Conservation (phyloP, 129 eudicot species). For the Flaveria linearis region DNA sequence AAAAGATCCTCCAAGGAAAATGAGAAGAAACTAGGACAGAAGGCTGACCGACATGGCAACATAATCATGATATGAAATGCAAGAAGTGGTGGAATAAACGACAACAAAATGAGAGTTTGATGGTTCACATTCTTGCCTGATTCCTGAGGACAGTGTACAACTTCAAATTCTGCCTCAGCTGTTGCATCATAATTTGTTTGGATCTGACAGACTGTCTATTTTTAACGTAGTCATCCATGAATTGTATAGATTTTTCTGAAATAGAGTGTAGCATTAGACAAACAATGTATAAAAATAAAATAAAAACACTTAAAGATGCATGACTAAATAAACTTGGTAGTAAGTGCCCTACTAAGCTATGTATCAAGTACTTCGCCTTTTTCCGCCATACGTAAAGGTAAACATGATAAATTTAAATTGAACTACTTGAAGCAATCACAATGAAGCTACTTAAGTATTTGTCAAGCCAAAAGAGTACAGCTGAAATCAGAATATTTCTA, state of each 20-base stretch:
- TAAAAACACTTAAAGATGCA: slow-evolving; percentile 8
- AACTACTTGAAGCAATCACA: neutral
- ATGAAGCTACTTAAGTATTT: neutral
- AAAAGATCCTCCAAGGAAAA: neutral
- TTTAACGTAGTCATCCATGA: slow-evolving; percentile 57
- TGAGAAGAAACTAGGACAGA: neutral
- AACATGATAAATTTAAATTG: neutral
- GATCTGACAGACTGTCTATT: slow-evolving; percentile 45
- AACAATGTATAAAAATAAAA: slow-evolving; percentile 22
- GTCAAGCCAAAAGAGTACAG: neutral
- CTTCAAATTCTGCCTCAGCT: slow-evolving; percentile 46
- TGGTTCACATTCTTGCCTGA: slow-evolving; percentile 36
- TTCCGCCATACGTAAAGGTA: neutral
- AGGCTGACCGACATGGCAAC: neutral
- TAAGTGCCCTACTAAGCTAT: neutral
- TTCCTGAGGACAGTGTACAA: slow-evolving; percentile 37
- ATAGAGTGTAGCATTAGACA: slow-evolving; percentile 19
- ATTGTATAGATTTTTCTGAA: slow-evolving; percentile 67
- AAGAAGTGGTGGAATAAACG: neutral
- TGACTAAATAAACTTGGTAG: neutral
- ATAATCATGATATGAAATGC: slow-evolving; percentile 5
- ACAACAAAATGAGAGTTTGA: slow-evolving; percentile 7
- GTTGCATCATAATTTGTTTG: slow-evolving; percentile 51
- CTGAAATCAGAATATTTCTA: slow-evolving; percentile 15
- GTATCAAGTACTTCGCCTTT: neutral